Percentiles rank a stretch among this genome's conserved stretches.
phyloP scores from a whole-genome alignment of 495 filamentous ascomycete species.

The Penicillium subrubescens region DNA sequence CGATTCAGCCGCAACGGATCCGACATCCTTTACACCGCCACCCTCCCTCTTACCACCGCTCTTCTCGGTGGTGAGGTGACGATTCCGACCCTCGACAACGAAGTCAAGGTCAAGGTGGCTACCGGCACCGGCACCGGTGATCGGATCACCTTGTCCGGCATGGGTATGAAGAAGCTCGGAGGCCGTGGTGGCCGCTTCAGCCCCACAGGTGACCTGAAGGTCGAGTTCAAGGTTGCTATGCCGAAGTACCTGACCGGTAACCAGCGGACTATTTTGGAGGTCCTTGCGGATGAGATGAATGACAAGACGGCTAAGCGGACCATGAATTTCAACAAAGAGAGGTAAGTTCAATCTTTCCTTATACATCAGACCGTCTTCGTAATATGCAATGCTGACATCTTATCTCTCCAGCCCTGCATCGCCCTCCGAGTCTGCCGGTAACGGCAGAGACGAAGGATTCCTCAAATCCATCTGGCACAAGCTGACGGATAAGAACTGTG shows the following conservation, averaged over 20 bases:
- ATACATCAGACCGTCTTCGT: no score
- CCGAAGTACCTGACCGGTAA: constrained; percentile 88
- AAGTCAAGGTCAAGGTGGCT: constrained; percentile 83
- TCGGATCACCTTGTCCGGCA: constrained; percentile 78
- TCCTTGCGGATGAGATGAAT: constrained; percentile 91
- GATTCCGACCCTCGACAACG: constrained; percentile 86
- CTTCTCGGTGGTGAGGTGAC: constrained; percentile 86
- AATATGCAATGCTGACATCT: constrained; percentile 12
- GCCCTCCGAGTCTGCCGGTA: constrained; percentile 23
- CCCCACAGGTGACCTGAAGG: constrained; percentile 75
- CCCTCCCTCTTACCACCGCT: constrained; percentile 90
- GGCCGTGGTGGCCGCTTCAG: constrained; percentile 49
- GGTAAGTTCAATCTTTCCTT: constrained; percentile 39
- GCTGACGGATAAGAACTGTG: constrained; percentile 72
- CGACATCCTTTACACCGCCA: constrained; percentile 89
- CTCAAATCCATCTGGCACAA: constrained; percentile 88
- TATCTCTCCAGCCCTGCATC: constrained; percentile 17
- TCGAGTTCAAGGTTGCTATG: constrained; percentile 95
- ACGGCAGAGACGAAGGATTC: constrained; percentile 76
- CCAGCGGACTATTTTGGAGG: constrained; percentile 88
- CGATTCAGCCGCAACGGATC: constrained; percentile 84
- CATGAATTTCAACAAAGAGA: constrained; percentile 68
- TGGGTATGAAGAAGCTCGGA: constrained; percentile 86
- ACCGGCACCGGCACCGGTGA: constrained; percentile 94
- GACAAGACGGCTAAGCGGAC: constrained; percentile 90